phyloP scores from a whole-genome alignment of 306 rosid genomes.

The Begonia loranthoides region DNA sequence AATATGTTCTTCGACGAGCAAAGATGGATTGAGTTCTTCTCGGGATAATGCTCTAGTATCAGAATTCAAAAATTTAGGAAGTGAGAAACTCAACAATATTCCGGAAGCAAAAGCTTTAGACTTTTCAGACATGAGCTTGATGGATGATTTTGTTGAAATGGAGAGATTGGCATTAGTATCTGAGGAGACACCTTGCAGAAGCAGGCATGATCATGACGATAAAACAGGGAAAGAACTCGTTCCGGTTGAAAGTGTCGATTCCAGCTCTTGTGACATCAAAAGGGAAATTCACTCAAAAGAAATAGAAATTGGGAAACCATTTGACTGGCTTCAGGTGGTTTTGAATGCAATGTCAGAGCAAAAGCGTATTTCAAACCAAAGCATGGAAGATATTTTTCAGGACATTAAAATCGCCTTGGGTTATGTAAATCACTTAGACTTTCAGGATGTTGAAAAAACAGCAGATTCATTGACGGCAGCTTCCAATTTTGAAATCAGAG shows the following conservation, averaged over 20 bases:
- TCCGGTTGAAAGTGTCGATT: slow-evolving; percentile 23
- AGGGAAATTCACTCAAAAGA: slow-evolving; percentile 5
- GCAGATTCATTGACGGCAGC: too few species aligned
- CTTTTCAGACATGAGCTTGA: slow-evolving; percentile 31
- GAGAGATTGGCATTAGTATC: slow-evolving; percentile 69
- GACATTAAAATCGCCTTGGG: slow-evolving; percentile 68
- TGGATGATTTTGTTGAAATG: slow-evolving; percentile 65
- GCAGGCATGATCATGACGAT: slow-evolving; percentile 9
- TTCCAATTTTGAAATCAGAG: neutral
- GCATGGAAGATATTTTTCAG: slow-evolving; percentile 44
- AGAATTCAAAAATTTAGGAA: slow-evolving; percentile 39
- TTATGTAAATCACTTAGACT: slow-evolving; percentile 21
- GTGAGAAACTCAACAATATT: slow-evolving; percentile 24
- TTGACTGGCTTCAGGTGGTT: slow-evolving; percentile 82
- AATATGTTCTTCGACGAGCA: slow-evolving; percentile 21
- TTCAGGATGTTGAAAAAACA: slow-evolving; percentile 4
- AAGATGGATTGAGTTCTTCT: slow-evolving; percentile 45
- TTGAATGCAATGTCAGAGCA: slow-evolving; percentile 48
- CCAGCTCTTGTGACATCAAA: slow-evolving; percentile 18
- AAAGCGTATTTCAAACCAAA: slow-evolving; percentile 37
- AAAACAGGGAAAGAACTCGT: slow-evolving; percentile 33
- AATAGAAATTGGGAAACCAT: slow-evolving; percentile 18
- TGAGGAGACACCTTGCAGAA: slow-evolving; percentile 18
- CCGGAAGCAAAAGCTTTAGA: slow-evolving; percentile 16
- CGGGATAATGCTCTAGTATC: slow-evolving; percentile 45